Evolutionary conservation across 2,329 filamentous ascomycete species (phyloP).

Genomic region (Rutstroemia sp.): DNA sequence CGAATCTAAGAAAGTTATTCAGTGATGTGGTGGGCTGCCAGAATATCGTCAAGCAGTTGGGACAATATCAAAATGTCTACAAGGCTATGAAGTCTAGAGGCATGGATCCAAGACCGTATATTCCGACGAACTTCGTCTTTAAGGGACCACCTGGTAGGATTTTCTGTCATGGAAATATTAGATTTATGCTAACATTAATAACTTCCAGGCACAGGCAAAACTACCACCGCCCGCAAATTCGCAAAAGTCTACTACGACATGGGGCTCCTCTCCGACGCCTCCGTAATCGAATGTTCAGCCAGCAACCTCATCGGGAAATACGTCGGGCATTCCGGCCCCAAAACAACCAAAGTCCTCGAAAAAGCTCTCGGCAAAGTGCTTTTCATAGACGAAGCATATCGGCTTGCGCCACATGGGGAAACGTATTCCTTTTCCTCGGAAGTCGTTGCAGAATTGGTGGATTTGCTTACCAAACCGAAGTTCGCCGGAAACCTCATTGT

Average conservation of each 20-base stretch:
- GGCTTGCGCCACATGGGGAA: conserved; percentile 38
- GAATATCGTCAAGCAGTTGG: conserved; percentile 38
- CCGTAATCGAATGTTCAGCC: conserved; percentile 59
- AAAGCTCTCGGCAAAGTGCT: conserved; percentile 2
- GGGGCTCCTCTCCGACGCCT: conserved; percentile 51
- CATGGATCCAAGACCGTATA: conserved; percentile 40
- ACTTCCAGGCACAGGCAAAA: conserved; percentile 55
- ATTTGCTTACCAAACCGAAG: conserved; percentile 36
- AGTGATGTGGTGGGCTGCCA: conserved; percentile 43
- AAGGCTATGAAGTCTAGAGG: conserved; percentile 36
- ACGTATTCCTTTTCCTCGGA: conserved; percentile 60
- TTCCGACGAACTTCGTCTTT: conserved; percentile 51
- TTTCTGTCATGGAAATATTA: too few relatives aligned
- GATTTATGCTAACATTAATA: too few relatives aligned
- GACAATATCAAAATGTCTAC: conserved; percentile 39
- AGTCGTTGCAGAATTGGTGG: conserved; percentile 65
- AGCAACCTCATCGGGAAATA: conserved; percentile 61
- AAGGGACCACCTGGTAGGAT: conserved; percentile 35
- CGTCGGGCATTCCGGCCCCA: conserved; percentile 52
- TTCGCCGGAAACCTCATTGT: conserved; percentile 42
- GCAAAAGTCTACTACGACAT: conserved; percentile 68
- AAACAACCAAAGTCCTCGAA: neutral
- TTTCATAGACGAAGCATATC: conserved; percentile 5
- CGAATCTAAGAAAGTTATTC: conserved; percentile 38
- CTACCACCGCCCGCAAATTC: conserved; percentile 64